Conservation (phyloP, 768 basidiomycete species). For the Termitomyces heimii region DNA sequence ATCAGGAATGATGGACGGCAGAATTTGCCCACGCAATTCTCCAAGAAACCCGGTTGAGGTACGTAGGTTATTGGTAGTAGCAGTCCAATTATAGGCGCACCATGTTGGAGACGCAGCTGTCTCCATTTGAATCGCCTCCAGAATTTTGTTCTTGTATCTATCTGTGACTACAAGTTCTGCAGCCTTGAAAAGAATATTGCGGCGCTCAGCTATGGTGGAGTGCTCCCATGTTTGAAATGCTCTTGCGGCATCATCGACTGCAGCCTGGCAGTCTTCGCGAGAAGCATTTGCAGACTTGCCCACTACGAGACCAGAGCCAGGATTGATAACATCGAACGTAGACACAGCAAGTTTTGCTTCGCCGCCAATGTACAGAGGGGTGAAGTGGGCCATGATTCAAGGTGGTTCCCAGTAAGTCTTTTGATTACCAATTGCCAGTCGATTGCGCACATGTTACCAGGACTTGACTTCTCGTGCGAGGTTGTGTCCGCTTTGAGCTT, state of each 20-base stretch:
- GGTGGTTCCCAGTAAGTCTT: neutral
- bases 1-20: constrained; percentile 38
- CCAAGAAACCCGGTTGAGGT: constrained; percentile 27
- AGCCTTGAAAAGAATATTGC: constrained; percentile 42
- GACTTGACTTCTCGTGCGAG: neutral
- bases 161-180: constrained; percentile 39
- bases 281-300: constrained; percentile 41
- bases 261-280: constrained; percentile 35
- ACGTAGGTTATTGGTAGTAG: constrained; percentile 20
- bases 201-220: constrained; percentile 25
- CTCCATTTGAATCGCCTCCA: constrained; percentile 29
- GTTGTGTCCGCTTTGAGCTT: neutral
- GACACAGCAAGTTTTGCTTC: constrained; percentile 27
- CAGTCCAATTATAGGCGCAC: constrained; percentile 20
- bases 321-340: constrained; percentile 42
- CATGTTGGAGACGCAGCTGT: constrained; percentile 27
- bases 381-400: constrained; percentile 19
- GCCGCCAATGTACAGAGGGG: constrained; percentile 37
- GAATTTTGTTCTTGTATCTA: constrained; percentile 30
- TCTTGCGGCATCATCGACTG: constrained; percentile 36
- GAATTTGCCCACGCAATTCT: constrained; percentile 36
- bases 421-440: neutral
- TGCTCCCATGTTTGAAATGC: constrained; percentile 47
- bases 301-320: constrained; percentile 34
- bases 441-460: neutral